Evolutionary conservation across 768 basidiomycete genomes (phyloP).

Genomic region (Rubroboletus satanas): DNA sequence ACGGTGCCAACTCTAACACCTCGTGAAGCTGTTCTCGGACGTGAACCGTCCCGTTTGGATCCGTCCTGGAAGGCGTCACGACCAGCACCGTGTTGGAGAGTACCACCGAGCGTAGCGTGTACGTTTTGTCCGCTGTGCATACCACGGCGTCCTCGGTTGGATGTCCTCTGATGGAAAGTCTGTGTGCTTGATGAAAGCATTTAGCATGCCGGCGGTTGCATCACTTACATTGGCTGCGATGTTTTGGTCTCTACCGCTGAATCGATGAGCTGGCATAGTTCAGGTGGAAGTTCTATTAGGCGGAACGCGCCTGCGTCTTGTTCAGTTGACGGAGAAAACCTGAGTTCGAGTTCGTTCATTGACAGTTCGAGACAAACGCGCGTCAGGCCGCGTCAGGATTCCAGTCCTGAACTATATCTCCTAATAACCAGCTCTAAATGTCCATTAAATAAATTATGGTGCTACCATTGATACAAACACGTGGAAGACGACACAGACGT

Average conservation of each 20-base stretch:
- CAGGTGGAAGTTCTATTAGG: slow-evolving; percentile 69
- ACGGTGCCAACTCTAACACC: slow-evolving; percentile 74
- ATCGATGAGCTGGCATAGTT: slow-evolving; percentile 62
- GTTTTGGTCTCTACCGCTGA: slow-evolving; percentile 36
- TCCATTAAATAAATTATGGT: neutral
- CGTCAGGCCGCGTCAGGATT: neutral
- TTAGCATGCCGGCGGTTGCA: neutral
- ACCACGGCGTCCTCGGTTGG: slow-evolving; percentile 83
- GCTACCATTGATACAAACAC: neutral
- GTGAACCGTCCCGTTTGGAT: slow-evolving; percentile 45
- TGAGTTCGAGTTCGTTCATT: slow-evolving; percentile 38
- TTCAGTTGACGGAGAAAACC: slow-evolving; percentile 48
- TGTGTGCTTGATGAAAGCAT: slow-evolving; percentile 22
- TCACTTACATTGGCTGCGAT: slow-evolving; percentile 29
- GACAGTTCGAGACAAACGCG: neutral
- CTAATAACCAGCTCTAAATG: too few relatives aligned
- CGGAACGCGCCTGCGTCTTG: slow-evolving; percentile 55
- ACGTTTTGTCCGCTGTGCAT: slow-evolving; percentile 81
- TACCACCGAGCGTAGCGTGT: slow-evolving; percentile 75
- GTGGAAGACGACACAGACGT: neutral
- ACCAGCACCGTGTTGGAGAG: slow-evolving; percentile 87
- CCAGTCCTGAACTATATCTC: too few relatives aligned
- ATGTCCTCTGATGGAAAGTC: slow-evolving; percentile 78
- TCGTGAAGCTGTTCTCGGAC: slow-evolving; percentile 81
- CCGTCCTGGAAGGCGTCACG: slow-evolving; percentile 46